Evolutionary conservation across 345 rosid genomes (phyloP), one percentile per base, ranked within the genome.

Genomic region (Theobroma cacao): DNA sequence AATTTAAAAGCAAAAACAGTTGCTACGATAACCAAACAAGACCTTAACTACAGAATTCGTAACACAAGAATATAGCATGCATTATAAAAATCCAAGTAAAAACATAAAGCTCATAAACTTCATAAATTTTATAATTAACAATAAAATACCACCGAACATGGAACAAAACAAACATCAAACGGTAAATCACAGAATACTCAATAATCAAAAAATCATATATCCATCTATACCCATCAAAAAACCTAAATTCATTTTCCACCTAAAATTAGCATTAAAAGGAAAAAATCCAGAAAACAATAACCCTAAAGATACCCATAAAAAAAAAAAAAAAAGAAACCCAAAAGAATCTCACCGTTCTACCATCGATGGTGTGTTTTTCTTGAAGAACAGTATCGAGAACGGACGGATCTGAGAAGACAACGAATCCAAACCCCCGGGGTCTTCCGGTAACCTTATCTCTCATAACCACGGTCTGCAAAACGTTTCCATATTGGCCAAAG

Each of bases 381-480:
- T 89, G 89, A 69, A 92, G 93, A 88, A 92, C 92, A 72, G 84
- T 82, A 70, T 92, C 97, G 7, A 90, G 86, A 41, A 90, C 77
- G 1, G 91, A 47, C 41, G 93, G 93, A 84, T 94, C 94, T 72
- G 97, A 81, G 77, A 94, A 94, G 50, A 89, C 88, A 0, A 94
- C 97, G 80, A 94, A 94, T 28, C 94, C 98, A 58, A 94, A 94
- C 3, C 98, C 98, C 17, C 97, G 75, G 9, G 97, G 95, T 47
- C 94, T 86, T 17, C 91, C 89, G 0, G 98, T 92, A 72, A 84
- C 77, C 74, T 90, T 91, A 72, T 94, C 98, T 61, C 88, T 82
- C 98, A 93, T 90, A 17, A 93, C 92, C 0, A 83, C 91, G 2
- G 94, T 78, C 86, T 93, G 91, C 70, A 82, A 56, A 62, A 94